Evolutionary conservation across 2,329 filamentous ascomycete genomes (phyloP).

Genomic region (Nothophoma quercina): DNA sequence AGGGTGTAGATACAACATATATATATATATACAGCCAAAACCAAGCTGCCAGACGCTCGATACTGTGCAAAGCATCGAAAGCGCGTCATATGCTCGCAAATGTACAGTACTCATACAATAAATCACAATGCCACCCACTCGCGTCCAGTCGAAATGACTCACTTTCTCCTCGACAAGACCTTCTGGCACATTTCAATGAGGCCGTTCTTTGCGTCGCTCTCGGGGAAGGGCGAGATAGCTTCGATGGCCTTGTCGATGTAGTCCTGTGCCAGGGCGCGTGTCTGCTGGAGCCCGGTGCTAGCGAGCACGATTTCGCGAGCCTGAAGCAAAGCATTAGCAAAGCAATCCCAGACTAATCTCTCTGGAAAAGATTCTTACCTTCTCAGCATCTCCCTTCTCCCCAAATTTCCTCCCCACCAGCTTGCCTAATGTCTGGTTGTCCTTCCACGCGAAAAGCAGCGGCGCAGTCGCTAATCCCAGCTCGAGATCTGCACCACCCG

Average conservation of each 20-base stretch:
- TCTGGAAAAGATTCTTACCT: too few species aligned
- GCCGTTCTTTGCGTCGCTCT: constrained; percentile 93
- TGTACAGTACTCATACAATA: constrained; percentile 15
- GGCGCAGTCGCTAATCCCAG: constrained; percentile 93
- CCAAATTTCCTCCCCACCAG: constrained; percentile 92
- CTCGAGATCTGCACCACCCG: constrained; percentile 91
- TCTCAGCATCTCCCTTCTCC: constrained; percentile 81
- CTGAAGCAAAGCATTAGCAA: constrained; percentile 61
- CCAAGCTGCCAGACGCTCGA: neutral
- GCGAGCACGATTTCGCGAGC: constrained; percentile 83
- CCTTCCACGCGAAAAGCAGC: constrained; percentile 93
- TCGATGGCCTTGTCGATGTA: constrained; percentile 88
- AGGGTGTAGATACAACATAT: too few species aligned
- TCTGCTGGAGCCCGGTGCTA: constrained; percentile 91
- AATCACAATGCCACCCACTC: neutral
- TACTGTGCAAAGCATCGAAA: too few species aligned
- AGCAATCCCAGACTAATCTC: neutral
- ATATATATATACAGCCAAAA: constrained; percentile 12
- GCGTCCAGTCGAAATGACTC: constrained; percentile 29
- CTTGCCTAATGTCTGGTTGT: constrained; percentile 80
- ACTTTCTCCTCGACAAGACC: constrained; percentile 88
- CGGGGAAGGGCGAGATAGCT: constrained; percentile 84
- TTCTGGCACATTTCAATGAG: constrained; percentile 94
- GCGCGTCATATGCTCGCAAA: constrained; percentile 13
- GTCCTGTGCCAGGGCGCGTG: constrained; percentile 85